Evolutionary conservation across 2,329 filamentous ascomycete genomes (phyloP).

Genomic region (Alternaria dauci): DNA sequence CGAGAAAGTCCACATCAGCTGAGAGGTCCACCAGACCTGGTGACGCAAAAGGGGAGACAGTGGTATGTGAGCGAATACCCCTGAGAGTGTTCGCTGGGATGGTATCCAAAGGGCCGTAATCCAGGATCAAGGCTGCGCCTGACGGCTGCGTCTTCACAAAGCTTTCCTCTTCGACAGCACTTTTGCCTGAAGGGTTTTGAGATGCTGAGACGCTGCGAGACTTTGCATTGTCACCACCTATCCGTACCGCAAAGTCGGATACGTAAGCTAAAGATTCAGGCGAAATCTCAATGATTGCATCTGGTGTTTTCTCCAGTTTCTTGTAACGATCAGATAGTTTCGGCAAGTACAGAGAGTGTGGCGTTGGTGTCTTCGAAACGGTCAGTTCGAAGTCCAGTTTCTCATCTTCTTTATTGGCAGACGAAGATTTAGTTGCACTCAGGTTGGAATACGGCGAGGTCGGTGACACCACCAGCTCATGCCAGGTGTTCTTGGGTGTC

Average conservation of each 20-base stretch:
- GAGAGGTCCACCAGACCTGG: conserved; percentile 88
- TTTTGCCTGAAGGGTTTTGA: conserved; percentile 53
- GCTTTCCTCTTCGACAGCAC: conserved; percentile 19
- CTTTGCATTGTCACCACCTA: conserved; percentile 69
- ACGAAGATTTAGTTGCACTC: conserved; percentile 28
- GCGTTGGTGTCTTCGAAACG: conserved; percentile 76
- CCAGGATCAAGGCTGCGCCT: conserved; percentile 92
- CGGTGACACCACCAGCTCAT: conserved; percentile 55
- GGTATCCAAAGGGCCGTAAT: conserved; percentile 83
- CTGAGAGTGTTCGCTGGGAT: conserved; percentile 90
- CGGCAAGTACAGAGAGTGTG: conserved; percentile 85
- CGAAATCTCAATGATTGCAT: conserved; percentile 85
- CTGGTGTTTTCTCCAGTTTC: conserved; percentile 71
- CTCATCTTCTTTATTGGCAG: conserved; percentile 26
- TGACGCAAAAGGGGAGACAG: conserved; percentile 78
- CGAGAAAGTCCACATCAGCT: conserved; percentile 92
- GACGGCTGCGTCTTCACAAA: conserved; percentile 69
- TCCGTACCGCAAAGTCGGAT: conserved; percentile 81
- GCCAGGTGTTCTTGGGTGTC: conserved; percentile 52
- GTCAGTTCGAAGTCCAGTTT: conserved; percentile 87
- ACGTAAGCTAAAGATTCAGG: conserved; percentile 85
- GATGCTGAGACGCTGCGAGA: conserved; percentile 18
- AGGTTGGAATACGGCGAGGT: conserved; percentile 54
- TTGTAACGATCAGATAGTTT: conserved; percentile 82
- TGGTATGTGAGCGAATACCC: conserved; percentile 80